phyloP scores from a whole-genome alignment of 768 basidiomycete genomes.

The Leucocoprinus leucothites region DNA sequence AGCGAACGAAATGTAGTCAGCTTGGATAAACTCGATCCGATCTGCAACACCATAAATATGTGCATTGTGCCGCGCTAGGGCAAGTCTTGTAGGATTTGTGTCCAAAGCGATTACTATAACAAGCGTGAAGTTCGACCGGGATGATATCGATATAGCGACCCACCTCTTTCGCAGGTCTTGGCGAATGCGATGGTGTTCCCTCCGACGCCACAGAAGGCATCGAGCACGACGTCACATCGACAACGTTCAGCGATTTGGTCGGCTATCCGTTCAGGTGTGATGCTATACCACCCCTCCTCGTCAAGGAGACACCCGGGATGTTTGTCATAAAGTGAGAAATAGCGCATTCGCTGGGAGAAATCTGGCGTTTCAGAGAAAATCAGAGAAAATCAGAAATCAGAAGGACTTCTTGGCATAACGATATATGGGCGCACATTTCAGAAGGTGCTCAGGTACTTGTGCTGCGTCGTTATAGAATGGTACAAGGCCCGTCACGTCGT shows the following conservation, averaged over 20 bases:
- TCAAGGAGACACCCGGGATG: constrained; percentile 80
- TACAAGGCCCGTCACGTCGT: constrained; percentile 74
- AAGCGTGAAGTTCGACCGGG: neutral
- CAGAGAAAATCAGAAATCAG: neutral
- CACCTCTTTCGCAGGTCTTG: constrained; percentile 91
- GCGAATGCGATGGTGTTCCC: constrained; percentile 98
- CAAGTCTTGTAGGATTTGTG: constrained; percentile 77
- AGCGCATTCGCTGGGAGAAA: constrained; percentile 79
- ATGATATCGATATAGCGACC: neutral
- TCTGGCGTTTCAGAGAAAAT: constrained; percentile 43
- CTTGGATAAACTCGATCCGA: constrained; percentile 90
- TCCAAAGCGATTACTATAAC: constrained; percentile 89
- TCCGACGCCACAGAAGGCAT: constrained; percentile 97
- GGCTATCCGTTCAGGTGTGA: constrained; percentile 93
- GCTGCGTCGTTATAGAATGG: constrained; percentile 60
- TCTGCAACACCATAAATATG: constrained; percentile 91
- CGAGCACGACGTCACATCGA: constrained; percentile 78
- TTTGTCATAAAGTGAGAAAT: constrained; percentile 74
- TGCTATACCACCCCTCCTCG: constrained; percentile 96
- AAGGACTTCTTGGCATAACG: neutral
- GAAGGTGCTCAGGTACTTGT: constrained; percentile 73
- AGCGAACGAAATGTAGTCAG: constrained; percentile 83
- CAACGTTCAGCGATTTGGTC: constrained; percentile 91
- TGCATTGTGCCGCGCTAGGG: constrained; percentile 92
- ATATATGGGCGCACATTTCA: constrained; percentile 66